Evolutionary conservation across 2,329 filamentous ascomycete species (phyloP).

Genomic region (Tolypocladium album): DNA sequence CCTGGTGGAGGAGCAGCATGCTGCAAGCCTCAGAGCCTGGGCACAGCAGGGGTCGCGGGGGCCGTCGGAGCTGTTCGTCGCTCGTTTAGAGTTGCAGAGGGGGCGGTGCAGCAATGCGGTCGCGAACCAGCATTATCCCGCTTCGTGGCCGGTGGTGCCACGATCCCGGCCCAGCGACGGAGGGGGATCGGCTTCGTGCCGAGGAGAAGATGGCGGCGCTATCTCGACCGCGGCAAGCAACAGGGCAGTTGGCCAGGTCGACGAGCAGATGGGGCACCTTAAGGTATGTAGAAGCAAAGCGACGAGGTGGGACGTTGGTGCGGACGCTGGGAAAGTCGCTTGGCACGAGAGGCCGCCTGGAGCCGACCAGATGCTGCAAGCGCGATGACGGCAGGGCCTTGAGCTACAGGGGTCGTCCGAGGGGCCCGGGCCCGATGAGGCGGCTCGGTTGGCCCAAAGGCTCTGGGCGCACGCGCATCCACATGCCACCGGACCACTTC

Average conservation of each 20-base stretch:
- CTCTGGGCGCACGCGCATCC: too few species aligned
- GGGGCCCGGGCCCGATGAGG: background rate
- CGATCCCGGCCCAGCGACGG: background rate
- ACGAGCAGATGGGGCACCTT: background rate
- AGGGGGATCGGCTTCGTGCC: background rate
- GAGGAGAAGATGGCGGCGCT: background rate
- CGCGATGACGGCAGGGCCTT: background rate
- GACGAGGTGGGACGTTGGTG: background rate
- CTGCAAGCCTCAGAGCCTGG: background rate
- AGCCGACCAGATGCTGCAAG: background rate
- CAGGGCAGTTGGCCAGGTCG: background rate
- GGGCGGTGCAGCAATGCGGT: background rate
- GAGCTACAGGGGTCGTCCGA: background rate
- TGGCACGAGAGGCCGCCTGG: background rate
- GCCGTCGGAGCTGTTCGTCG: background rate
- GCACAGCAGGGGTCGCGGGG: background rate
- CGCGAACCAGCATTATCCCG: background rate
- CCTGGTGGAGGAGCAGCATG: slow-evolving; percentile 88
- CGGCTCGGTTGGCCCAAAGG: background rate
- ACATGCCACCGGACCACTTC: too few species aligned
- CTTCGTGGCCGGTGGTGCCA: background rate
- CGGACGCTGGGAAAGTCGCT: background rate
- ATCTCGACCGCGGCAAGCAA: background rate
- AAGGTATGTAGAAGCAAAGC: background rate
- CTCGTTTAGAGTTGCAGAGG: background rate